Evolutionary conservation across 768 basidiomycete genomes (phyloP).

Genomic region (Scleroderma citrinum): DNA sequence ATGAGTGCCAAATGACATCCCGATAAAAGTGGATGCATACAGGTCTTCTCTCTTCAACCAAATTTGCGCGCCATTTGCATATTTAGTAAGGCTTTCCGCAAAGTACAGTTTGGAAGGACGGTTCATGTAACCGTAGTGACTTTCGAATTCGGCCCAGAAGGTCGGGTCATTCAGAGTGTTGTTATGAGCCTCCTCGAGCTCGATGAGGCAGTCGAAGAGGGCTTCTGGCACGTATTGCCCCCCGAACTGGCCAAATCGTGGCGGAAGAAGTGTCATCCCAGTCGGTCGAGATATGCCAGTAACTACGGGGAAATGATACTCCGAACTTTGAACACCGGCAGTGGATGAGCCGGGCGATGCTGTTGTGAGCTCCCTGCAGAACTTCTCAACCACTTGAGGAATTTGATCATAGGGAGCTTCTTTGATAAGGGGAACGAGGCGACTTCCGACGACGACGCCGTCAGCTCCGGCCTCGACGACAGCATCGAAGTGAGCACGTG

Average conservation of each 20-base stretch:
- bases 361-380: slow-evolving; percentile 64
- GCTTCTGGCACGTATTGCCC: slow-evolving; percentile 98
- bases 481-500: slow-evolving; percentile 78
- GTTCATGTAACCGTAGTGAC: slow-evolving; percentile 91
- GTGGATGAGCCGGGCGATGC: slow-evolving; percentile 9
- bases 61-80: slow-evolving; percentile 90
- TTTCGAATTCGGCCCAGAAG: slow-evolving; percentile 89
- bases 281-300: slow-evolving; percentile 19
- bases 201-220: slow-evolving; percentile 85
- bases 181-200: slow-evolving; percentile 89
- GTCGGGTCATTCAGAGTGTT: slow-evolving; percentile 79
- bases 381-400: slow-evolving; percentile 55
- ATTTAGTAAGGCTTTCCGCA: slow-evolving; percentile 84
- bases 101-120: slow-evolving; percentile 88
- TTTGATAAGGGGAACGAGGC: slow-evolving; percentile 77
- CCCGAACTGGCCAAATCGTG: slow-evolving; percentile 91
- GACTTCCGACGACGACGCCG: slow-evolving; percentile 90
- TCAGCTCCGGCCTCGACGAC: slow-evolving; percentile 89
- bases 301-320: neutral
- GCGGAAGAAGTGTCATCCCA: slow-evolving; percentile 51
- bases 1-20: slow-evolving; percentile 1
- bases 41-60: slow-evolving; percentile 97
- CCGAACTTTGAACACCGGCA: neutral
- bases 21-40: slow-evolving; percentile 34
- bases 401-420: slow-evolving; percentile 45